phyloP scores from a whole-genome alignment of 2,329 filamentous ascomycete species.

The Trichoderma hamatum region DNA sequence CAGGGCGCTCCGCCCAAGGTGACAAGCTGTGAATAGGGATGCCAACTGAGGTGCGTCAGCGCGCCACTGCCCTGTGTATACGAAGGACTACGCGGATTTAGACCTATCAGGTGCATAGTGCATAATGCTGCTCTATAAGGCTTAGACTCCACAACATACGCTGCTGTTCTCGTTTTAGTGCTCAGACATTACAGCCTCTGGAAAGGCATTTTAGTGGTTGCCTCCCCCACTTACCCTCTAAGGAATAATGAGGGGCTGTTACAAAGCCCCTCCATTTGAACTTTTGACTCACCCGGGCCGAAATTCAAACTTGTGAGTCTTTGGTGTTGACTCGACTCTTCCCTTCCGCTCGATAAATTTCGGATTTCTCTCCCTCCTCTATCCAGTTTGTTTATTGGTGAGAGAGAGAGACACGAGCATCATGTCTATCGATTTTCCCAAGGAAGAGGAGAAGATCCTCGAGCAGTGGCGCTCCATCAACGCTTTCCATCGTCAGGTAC shows the following conservation, averaged over 20 bases:
- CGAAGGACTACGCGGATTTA: background rate
- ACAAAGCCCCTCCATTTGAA: conserved; percentile 11
- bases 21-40: conserved; percentile 25
- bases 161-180: background rate
- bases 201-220: background rate
- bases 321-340: background rate
- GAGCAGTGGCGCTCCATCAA: conserved; percentile 88
- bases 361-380: background rate
- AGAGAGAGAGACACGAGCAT: conserved; percentile 30
- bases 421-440: conserved; percentile 91
- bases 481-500: conserved; percentile 82
- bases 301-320: background rate
- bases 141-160: background rate
- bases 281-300: conserved; percentile 24
- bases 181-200: background rate
- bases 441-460: conserved; percentile 85
- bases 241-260: conserved; percentile 16
- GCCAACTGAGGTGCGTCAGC: conserved; percentile 16
- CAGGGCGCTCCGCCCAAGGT: conserved; percentile 10
- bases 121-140: background rate
- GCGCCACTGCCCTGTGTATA: background rate
- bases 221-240: conserved; percentile 18
- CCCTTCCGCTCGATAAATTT: background rate
- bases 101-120: conserved; percentile 3
- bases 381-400: background rate